Base-by-base conservation (phyloP, 257 asterid genomes). In the Handroanthus guayacan region DNA sequence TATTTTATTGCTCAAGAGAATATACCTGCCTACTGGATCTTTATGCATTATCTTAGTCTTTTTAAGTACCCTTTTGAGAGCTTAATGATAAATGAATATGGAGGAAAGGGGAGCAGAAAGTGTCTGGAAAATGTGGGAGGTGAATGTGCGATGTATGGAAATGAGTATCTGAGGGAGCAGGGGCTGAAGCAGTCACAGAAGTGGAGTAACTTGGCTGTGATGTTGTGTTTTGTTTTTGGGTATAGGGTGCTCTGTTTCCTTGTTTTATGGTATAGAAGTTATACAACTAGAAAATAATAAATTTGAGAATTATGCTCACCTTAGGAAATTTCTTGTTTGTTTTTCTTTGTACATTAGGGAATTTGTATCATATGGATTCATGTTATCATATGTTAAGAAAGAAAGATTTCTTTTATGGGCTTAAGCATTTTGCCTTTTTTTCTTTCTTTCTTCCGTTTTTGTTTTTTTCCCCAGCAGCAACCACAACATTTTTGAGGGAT, bases 61-160 rank as follows among this genome's bases (percentile, higher is more conserved):
- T 92, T 94, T 48, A 94, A 90, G 86, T 94, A 94, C 75, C 97
- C 98, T 0, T 90, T 90, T 25, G 97, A 94, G 83, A 80, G 97
- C 69, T 82, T 94, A 81, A 60, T 94, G 89, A 82, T 92, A 45
- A 94, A 94, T 37, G 98, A 94, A 55, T 94, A 88, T 71, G 97
- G 97, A 43, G 96, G 95, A 58, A 70, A 84, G 18, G 91, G 87
- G 36, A 83, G 86, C 9, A 56, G 76, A 9, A 84, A 80, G 86
- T 91, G 98, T 69, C 72, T 91, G 78, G 89, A 85, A 51, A 74
- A 69, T 13, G 75, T 74, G 47, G 69, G 78, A 20, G 97, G 81
- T 17, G 75, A 76, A 13, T 91, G 98, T 82, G 83, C 67, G 65
- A 5, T 92, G 62, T 74, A 62, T 67, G 97, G 92, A 3, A 56